Evolutionary conservation across 345 rosid species (phyloP).

Genomic region (Theobroma cacao): DNA sequence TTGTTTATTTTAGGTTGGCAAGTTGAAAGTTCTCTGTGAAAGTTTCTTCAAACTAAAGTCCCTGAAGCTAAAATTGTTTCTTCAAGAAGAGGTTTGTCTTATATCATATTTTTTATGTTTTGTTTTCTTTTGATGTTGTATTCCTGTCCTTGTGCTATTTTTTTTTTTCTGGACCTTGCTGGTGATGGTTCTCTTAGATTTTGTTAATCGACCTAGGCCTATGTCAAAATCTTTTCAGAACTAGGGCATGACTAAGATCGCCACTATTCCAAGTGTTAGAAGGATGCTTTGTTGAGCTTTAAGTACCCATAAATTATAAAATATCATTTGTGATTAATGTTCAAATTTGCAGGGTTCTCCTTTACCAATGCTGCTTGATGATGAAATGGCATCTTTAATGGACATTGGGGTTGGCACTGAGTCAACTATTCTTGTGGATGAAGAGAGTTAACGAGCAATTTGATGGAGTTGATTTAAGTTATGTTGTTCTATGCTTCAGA

Average conservation of each 20-base stretch:
- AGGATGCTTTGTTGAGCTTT: not conserved
- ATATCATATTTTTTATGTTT: not conserved
- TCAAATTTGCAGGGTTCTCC: constrained; percentile 63
- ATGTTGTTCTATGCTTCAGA: not conserved
- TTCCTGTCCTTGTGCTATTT: constrained; percentile 4
- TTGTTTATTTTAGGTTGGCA: constrained; percentile 56
- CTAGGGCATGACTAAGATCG: not conserved
- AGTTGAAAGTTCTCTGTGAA: constrained; percentile 78
- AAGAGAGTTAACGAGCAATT: constrained; percentile 37
- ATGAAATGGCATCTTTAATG: constrained; percentile 67
- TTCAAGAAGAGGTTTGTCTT: constrained; percentile 70
- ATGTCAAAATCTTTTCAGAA: not conserved
- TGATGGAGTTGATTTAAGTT: not conserved
- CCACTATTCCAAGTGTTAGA: not conserved
- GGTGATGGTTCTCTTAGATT: not conserved
- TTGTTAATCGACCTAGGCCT: not conserved
- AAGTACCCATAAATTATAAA: not conserved
- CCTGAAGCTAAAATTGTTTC: constrained; percentile 50
- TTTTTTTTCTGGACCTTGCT: not conserved
- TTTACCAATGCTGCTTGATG: constrained; percentile 62
- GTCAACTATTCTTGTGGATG: constrained; percentile 73
- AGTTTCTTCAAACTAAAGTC: constrained; percentile 71
- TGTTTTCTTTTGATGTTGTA: not conserved
- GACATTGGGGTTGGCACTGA: constrained; percentile 64
- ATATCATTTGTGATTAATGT: not conserved